These are phyloP conservation scores for Neocatenulostroma microsporum DNA, from an alignment of 2,329 filamentous ascomycete genomes.

Conservation along the genomic window DNA sequence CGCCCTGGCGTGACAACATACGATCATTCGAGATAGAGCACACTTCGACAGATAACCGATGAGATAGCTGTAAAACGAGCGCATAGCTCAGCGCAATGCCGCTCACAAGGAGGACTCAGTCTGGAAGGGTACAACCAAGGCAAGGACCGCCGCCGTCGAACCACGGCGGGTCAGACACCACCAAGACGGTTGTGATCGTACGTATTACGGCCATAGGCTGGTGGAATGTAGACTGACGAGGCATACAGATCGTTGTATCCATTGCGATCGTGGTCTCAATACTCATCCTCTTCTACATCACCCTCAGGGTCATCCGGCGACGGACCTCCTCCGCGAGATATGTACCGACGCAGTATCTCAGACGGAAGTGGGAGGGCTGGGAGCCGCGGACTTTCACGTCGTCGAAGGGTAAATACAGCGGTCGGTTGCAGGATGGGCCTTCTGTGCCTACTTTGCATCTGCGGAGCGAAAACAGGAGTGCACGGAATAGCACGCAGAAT, in stretches of 20 bases:
- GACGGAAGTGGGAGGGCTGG: conserved; percentile 28
- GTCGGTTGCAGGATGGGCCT: conserved; percentile 22
- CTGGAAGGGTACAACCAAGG: neutral
- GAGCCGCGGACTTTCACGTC: conserved; percentile 16
- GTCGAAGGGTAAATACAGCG: conserved; percentile 25
- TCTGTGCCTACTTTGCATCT: conserved; percentile 20
- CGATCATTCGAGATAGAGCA: too few relatives aligned
- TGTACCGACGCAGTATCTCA: conserved; percentile 26
- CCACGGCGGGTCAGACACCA: neutral
- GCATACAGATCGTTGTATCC: conserved; percentile 10
- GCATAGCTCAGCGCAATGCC: conserved; percentile 3
- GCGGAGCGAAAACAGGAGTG: conserved; percentile 18
- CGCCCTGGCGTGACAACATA: too few relatives aligned
- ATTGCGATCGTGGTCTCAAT: conserved; percentile 11
- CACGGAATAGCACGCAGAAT: conserved; percentile 16
- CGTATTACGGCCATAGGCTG: neutral
- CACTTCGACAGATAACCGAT: too few relatives aligned
- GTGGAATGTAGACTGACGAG: neutral
- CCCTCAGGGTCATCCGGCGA: conserved; percentile 15
- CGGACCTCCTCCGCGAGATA: conserved; percentile 23
- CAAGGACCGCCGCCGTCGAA: conserved; percentile 2
- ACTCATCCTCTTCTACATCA: conserved; percentile 11
- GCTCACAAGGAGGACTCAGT: neutral
- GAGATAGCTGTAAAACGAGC: neutral
- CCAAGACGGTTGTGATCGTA: neutral